Base-by-base conservation (phyloP, 129 eudicot genomes). In the Logfia minima region DNA sequence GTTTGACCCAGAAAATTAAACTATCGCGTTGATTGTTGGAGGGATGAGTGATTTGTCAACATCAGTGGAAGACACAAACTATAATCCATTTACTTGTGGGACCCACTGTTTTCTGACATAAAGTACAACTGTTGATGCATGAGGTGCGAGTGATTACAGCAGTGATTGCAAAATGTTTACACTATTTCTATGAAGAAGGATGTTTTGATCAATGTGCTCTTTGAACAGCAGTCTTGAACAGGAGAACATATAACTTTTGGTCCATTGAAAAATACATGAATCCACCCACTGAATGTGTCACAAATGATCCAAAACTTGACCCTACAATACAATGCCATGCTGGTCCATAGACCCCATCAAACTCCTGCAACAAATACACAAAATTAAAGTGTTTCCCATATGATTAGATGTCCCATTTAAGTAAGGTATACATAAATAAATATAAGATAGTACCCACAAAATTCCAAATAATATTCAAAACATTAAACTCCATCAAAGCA, bases 241-340 rank as follows among this genome's bases (percentile, higher is more conserved):
- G 80, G 65, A 92, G 93, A 58, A 92, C 82, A 70, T 92, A 90
- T 60, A 87, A 73, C 88, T 92, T 92, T 34, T 90, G 98, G 80
- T 92, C 98, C 96, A 92, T 81, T 17, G 98, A 92, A 84, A 92
- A 92, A 77, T 92, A 92, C 87, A 92, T 66, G 66, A 92, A 92
- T 0, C 98, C 98, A 76, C 98, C 98, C 39, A 92, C 96, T 71
- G 98, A 92, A 83, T 92, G 96, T 43, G 98, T 92, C 82, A 92
- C 98, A 85, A 92, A 92, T 69, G 98, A 92, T 70, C 98, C 98
- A 85, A 92, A 92, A 83, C 93, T 88, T 68, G 91, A 85, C 87
- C 98, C 98, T 62, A 90, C 96, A 55, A 92, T 87, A 70, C 97
- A 92, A 83, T 92, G 97, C 97, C 97, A 92, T 66, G 97, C 97